Conservation (phyloP, 2,329 filamentous ascomycete genomes). For the Rutstroemia sp. region DNA sequence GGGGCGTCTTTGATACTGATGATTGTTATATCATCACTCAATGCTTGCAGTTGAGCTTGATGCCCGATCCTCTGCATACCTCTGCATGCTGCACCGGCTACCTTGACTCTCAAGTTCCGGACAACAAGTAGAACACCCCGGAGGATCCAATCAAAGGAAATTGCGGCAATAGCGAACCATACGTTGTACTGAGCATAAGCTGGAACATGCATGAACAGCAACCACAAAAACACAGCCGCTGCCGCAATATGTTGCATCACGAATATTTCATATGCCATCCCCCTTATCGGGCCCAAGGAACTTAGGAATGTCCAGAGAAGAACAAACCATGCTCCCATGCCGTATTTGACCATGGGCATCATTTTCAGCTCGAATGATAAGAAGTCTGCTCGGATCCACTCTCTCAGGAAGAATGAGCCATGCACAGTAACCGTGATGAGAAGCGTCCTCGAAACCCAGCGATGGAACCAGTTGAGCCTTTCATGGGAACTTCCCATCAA, state of each 20-base stretch:
- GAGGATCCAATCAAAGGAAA: constrained; percentile 54
- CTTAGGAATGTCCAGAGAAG: constrained; percentile 59
- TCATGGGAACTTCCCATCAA: constrained; percentile 60
- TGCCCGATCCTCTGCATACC: constrained; percentile 41
- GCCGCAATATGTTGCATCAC: constrained; percentile 59
- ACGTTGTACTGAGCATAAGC: constrained; percentile 51
- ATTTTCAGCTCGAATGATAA: constrained; percentile 50
- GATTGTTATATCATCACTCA: constrained; percentile 46
- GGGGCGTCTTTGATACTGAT: constrained; percentile 53
- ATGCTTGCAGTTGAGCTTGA: constrained; percentile 39
- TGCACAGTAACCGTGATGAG: constrained; percentile 62
- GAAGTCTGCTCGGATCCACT: constrained; percentile 55
- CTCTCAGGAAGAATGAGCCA: constrained; percentile 60
- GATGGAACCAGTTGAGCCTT: constrained; percentile 64
- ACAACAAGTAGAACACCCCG: constrained; percentile 37
- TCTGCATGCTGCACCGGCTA: constrained; percentile 15
- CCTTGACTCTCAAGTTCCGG: constrained; percentile 43
- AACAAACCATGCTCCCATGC: constrained; percentile 58
- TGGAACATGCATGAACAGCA: constrained; percentile 58
- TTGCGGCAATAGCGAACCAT: constrained; percentile 57
- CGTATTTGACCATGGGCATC: constrained; percentile 60
- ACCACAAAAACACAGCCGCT: constrained; percentile 53
- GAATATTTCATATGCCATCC: constrained; percentile 63
- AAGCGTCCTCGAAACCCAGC: constrained; percentile 64
- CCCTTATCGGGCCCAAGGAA: constrained; percentile 55